phyloP scores from a whole-genome alignment of 192 early-diverging fungal species.

The Podila epicladia region DNA sequence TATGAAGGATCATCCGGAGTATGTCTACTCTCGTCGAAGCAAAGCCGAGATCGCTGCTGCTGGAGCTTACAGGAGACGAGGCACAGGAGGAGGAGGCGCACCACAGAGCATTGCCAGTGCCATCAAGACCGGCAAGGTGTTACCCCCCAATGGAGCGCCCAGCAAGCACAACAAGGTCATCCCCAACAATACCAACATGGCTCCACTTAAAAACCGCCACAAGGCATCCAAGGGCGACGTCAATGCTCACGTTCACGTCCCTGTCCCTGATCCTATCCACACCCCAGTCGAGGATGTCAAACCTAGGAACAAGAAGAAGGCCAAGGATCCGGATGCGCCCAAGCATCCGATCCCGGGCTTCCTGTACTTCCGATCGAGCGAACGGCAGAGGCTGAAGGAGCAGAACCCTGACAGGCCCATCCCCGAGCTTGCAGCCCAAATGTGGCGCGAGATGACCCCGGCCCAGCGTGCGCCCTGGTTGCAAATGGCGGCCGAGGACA shows the following conservation, averaged over 20 bases:
- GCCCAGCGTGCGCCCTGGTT: slow-evolving; percentile 61
- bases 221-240: background rate
- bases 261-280: background rate
- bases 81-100: slow-evolving; percentile 14
- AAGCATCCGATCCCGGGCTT: slow-evolving; percentile 91
- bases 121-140: slow-evolving; percentile 4
- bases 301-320: slow-evolving; percentile 69
- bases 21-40: slow-evolving; percentile 66
- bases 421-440: slow-evolving; percentile 76
- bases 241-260: background rate
- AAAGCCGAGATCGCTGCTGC: slow-evolving; percentile 65
- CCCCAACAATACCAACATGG: background rate
- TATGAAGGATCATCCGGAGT: slow-evolving; percentile 61
- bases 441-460: slow-evolving; percentile 69
- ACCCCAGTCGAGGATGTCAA: slow-evolving; percentile 42
- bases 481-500: slow-evolving; percentile 67
- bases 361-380: slow-evolving; percentile 77
- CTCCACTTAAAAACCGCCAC: background rate
- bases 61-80: slow-evolving; percentile 49
- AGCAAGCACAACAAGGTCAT: background rate
- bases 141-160: background rate
- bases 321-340: slow-evolving; percentile 78
- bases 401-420: slow-evolving; percentile 79
- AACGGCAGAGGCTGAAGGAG: slow-evolving; percentile 69
- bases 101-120: background rate